Evolutionary conservation across 768 basidiomycete species (phyloP), one percentile per base, ranked within the genome.

Genomic region (Hydnum rufescens): DNA sequence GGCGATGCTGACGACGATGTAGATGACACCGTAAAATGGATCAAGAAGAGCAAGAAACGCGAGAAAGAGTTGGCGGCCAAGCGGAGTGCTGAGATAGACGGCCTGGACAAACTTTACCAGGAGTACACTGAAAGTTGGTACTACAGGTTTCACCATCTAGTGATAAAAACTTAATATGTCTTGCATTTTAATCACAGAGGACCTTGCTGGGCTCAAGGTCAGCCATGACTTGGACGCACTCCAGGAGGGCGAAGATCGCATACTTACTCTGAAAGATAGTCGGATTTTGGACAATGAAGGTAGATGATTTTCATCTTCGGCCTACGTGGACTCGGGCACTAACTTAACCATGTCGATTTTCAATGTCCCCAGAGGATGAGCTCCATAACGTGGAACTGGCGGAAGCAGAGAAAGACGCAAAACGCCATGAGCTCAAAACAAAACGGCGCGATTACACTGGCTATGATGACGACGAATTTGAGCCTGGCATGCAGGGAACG

Each of bases 251-350:
- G 82, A 95, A 66, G 87, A 86, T 58, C 80, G 80, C 59, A 88
- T 99, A 71, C 80, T 99, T 60, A 99, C 95, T 3, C 70, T 97
- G 63, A 95, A 95, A 76, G 93, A 96, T 63, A 83, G 80, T 61
- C 81, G 89, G 42, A 83, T 99, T 55, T 78, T 99, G 39, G 92
- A 90, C 61, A 83, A 89, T 55, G 90, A 96, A 74, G 92, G 90
- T 85, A 58, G 53, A 67, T 57, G 36, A 3, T 22, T 19, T 1
- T 31, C 22, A 23, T 22, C 39, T 52, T n/a, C n/a, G n/a, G n/a
- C n/a, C n/a, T n/a, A n/a, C n/a, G n/a, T n/a, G n/a, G n/a, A n/a
- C n/a, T n/a, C n/a, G n/a, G n/a, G n/a, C n/a, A n/a, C n/a, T n/a
- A n/a, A n/a, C n/a, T n/a, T n/a, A n/a, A n/a, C n/a, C n/a, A n/a